Conservation (phyloP, 139 green algal species). For the Chlorella sp. region DNA sequence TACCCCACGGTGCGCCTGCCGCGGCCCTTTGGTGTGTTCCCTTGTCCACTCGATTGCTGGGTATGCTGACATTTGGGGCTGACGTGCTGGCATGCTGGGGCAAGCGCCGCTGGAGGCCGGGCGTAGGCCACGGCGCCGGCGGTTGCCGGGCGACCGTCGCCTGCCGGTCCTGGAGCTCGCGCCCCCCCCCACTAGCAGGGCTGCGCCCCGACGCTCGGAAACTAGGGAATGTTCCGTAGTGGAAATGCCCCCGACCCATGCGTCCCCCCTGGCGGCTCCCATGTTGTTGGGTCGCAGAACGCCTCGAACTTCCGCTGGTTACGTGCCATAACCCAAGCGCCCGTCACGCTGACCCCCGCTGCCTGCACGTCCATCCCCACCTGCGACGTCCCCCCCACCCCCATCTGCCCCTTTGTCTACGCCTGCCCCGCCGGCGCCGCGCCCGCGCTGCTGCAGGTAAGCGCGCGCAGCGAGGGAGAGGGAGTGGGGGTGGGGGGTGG, state of each 20-base stretch:
- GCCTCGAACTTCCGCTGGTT: slow-evolving; percentile 40
- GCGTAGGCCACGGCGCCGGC: background rate
- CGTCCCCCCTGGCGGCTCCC: background rate
- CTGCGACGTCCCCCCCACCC: slow-evolving; percentile 16
- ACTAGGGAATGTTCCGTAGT: no score
- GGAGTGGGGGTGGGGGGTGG: background rate
- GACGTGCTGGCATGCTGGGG: background rate
- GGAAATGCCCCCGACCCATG: background rate
- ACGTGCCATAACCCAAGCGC: slow-evolving; percentile 37
- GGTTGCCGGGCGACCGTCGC: background rate
- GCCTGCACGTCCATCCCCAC: slow-evolving; percentile 17
- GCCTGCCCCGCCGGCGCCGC: slow-evolving; percentile 3
- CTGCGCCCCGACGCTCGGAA: no score
- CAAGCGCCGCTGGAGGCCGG: background rate
- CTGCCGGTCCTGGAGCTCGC: background rate
- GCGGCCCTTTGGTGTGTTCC: background rate
- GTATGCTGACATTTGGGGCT: background rate
- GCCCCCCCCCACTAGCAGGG: background rate
- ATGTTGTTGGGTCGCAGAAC: background rate
- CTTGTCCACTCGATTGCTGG: no score
- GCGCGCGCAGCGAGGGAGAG: background rate
- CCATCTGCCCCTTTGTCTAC: slow-evolving; percentile 49
- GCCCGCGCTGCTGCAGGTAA: no score
- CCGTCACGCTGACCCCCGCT: slow-evolving; percentile 3
- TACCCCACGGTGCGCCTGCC: background rate